Conservation (phyloP, 2,329 filamentous ascomycete genomes). For the Teratosphaeria zuluensis region DNA sequence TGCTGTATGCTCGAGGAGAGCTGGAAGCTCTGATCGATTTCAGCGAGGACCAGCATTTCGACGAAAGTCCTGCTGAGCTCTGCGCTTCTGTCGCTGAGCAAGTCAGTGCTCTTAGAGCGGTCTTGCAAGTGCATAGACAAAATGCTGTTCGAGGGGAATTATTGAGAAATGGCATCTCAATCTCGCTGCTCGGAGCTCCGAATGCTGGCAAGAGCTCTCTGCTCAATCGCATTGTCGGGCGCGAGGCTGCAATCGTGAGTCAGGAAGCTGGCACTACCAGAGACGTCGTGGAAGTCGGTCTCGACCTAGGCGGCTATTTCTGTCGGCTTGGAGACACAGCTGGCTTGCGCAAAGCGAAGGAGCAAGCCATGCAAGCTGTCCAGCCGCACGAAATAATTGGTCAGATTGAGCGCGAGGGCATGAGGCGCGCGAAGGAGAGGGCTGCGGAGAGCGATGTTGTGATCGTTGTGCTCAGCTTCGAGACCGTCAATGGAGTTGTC, state of each 20-base stretch:
- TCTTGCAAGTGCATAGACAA: constrained; percentile 59
- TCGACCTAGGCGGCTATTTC: constrained; percentile 82
- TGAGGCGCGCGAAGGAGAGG: constrained; percentile 71
- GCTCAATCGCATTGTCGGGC: constrained; percentile 78
- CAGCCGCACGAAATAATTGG: constrained; percentile 44
- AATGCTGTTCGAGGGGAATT: constrained; percentile 78
- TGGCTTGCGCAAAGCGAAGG: constrained; percentile 51
- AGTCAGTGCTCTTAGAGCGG: constrained; percentile 49
- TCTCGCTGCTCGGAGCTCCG: constrained; percentile 80
- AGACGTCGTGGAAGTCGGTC: constrained; percentile 82
- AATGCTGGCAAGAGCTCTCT: constrained; percentile 94
- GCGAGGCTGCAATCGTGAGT: constrained; percentile 92
- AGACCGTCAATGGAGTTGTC: constrained; percentile 30
- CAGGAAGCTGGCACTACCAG: constrained; percentile 86
- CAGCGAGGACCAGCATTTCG: constrained; percentile 93
- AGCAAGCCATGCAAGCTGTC: constrained; percentile 3
- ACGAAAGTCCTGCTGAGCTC: constrained; percentile 68
- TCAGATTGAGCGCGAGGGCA: constrained; percentile 77
- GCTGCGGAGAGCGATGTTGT: constrained; percentile 79
- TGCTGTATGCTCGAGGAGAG: constrained; percentile 77
- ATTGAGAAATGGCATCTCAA: constrained; percentile 70
- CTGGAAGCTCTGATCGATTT: constrained; percentile 96
- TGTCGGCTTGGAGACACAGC: constrained; percentile 95
- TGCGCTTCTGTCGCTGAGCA: constrained; percentile 59
- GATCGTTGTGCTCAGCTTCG: constrained; percentile 68